Percentiles rank a stretch among this genome's conserved stretches.
Conservation (phyloP, 768 basidiomycete species). For the Mycena vulgaris region DNA sequence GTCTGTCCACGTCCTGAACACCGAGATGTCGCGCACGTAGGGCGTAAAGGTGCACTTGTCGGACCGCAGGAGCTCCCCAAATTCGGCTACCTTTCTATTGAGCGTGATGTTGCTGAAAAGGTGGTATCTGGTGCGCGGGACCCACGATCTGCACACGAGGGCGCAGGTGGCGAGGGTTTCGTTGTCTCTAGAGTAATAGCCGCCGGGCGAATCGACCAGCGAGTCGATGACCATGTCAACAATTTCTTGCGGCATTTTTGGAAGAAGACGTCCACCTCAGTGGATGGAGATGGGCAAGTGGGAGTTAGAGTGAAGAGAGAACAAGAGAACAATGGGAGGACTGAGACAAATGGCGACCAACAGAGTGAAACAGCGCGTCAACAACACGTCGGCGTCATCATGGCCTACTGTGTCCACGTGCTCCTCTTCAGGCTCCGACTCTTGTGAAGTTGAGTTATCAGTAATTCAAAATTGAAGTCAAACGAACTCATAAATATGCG, state of each 20-base stretch:
- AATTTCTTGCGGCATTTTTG: conserved; percentile 15
- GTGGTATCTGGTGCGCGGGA: conserved; percentile 19
- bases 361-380: background rate
- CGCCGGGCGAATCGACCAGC: background rate
- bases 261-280: no score
- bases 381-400: background rate
- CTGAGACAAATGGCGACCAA: background rate
- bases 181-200: background rate
- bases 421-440: no score
- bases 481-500: no score
- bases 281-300: background rate
- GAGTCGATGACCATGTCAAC: conserved; percentile 14
- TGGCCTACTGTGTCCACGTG: no score
- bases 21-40: conserved; percentile 20
- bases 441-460: no score
- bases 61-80: conserved; percentile 11
- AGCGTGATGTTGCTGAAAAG: conserved; percentile 6
- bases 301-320: background rate
- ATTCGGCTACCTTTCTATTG: background rate
- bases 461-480: no score
- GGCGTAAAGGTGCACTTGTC: conserved; percentile 8
- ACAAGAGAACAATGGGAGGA: background rate
- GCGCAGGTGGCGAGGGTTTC: conserved; percentile 7
- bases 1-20: conserved; percentile 7
- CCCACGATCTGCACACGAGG: conserved; percentile 24